Conservation (phyloP, 2,329 filamentous ascomycete species). For the Aspergillus chevalieri region DNA sequence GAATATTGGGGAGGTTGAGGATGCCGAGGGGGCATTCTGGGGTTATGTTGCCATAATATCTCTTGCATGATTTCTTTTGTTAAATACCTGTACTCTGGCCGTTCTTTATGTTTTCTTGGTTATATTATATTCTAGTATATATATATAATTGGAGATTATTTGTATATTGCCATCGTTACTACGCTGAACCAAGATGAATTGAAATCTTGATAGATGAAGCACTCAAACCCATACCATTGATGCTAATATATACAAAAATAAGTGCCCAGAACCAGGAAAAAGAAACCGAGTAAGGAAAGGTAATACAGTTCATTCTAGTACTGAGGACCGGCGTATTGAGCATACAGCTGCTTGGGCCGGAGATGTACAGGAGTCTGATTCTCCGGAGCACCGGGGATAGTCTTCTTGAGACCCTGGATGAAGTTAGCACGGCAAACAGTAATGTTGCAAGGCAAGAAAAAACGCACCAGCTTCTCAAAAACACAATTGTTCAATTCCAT, state of each 20-base stretch:
- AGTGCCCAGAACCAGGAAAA: conserved; percentile 11
- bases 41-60: conserved; percentile 19
- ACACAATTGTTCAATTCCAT: conserved; percentile 92
- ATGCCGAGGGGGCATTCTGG: conserved; percentile 16
- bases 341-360: conserved; percentile 48
- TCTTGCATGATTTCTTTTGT: not conserved
- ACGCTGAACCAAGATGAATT: not conserved
- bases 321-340: conserved; percentile 34
- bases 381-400: conserved; percentile 66
- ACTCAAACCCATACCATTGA: conserved; percentile 27
- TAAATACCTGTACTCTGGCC: conserved; percentile 1
- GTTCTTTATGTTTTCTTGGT: conserved; percentile 1
- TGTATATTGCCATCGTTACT: conserved; percentile 4
- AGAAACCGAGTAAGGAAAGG: conserved; percentile 16
- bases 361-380: conserved; percentile 68
- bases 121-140: conserved; percentile 20
- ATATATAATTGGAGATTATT: conserved; percentile 19
- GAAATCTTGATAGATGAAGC: not conserved
- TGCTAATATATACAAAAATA: conserved; percentile 36
- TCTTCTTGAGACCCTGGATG: conserved; percentile 69
- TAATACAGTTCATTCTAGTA: conserved; percentile 24
- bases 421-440: not conserved
- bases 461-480: conserved; percentile 83
- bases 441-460: not conserved
- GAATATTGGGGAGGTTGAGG: conserved; percentile 23